phyloP scores from a whole-genome alignment of 2,329 filamentous ascomycete genomes.

The Seiridium unicorne region DNA sequence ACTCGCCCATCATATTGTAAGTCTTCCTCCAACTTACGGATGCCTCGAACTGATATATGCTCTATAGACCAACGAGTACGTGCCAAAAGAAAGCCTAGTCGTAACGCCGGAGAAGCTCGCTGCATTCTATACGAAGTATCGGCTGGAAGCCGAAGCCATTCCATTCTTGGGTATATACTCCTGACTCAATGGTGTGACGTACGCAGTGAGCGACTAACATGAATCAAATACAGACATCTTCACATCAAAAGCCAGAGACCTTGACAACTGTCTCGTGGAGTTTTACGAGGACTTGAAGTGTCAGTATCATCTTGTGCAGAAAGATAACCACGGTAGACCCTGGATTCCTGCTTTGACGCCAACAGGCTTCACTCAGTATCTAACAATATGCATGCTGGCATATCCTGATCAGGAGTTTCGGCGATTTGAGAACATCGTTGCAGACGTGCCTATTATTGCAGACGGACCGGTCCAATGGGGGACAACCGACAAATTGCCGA shows the following conservation, averaged over 20 bases:
- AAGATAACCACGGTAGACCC: constrained; percentile 48
- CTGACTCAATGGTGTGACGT: constrained; percentile 4
- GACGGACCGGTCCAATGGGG: constrained; percentile 58
- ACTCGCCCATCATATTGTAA: constrained; percentile 71
- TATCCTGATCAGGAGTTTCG: constrained; percentile 74
- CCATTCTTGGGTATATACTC: constrained; percentile 61
- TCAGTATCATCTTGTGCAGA: constrained; percentile 65
- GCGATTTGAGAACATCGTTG: constrained; percentile 66
- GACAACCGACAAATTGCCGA: constrained; percentile 70
- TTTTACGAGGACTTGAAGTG: constrained; percentile 56
- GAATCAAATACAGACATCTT: constrained; percentile 43
- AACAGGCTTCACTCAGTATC: constrained; percentile 69
- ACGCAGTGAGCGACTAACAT: background rate
- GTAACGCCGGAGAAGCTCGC: constrained; percentile 75
- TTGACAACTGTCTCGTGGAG: constrained; percentile 51
- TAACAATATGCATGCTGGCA: constrained; percentile 69
- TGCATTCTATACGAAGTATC: constrained; percentile 68
- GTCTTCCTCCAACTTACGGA: constrained; percentile 19
- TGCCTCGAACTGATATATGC: background rate
- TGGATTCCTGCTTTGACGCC: constrained; percentile 65
- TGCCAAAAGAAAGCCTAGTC: constrained; percentile 66
- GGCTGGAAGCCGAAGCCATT: constrained; percentile 63
- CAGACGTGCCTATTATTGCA: constrained; percentile 65
- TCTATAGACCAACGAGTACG: constrained; percentile 64
- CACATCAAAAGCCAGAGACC: constrained; percentile 35